A percentile compares a stretch with the other conserved stretches of the same genome.
Conservation (phyloP, 2,329 filamentous ascomycete species). For the Penicillium paneum region DNA sequence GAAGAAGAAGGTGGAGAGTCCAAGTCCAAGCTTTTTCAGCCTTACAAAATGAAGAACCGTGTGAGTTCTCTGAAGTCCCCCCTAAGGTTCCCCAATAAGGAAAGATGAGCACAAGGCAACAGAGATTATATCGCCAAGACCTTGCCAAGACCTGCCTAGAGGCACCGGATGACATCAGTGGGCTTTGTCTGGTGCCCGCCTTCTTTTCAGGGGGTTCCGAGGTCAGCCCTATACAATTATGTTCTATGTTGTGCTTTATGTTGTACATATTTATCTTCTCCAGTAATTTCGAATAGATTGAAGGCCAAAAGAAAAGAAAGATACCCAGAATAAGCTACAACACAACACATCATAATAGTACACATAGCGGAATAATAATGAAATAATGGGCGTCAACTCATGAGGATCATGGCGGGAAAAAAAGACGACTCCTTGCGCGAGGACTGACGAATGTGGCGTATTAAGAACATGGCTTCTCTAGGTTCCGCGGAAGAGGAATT, state of each 20-base stretch:
- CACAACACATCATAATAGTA: neutral
- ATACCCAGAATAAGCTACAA: neutral
- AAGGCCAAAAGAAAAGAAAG: neutral
- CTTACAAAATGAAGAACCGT: slow-evolving; percentile 13
- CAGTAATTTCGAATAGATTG: neutral
- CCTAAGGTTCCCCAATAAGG: neutral
- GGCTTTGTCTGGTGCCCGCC: too few species aligned
- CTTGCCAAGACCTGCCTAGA: neutral
- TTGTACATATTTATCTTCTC: neutral
- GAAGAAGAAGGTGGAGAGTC: too few species aligned
- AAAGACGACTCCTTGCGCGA: neutral
- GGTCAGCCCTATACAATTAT: neutral
- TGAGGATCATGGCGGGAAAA: neutral
- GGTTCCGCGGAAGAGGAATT: slow-evolving; percentile 86
- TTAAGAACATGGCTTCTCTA: slow-evolving; percentile 30
- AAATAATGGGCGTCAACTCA: neutral
- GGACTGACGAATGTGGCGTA: slow-evolving; percentile 3
- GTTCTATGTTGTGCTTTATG: too few species aligned
- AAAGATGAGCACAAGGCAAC: neutral
- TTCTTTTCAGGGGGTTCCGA: neutral
- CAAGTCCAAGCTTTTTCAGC: slow-evolving; percentile 16
- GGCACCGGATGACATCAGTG: neutral
- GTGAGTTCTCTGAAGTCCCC: too few species aligned
- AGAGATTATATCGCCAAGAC: neutral
- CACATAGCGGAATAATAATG: neutral